Conservation (phyloP, 1,139 yeast genomes). For the Diutina neorugosa region DNA sequence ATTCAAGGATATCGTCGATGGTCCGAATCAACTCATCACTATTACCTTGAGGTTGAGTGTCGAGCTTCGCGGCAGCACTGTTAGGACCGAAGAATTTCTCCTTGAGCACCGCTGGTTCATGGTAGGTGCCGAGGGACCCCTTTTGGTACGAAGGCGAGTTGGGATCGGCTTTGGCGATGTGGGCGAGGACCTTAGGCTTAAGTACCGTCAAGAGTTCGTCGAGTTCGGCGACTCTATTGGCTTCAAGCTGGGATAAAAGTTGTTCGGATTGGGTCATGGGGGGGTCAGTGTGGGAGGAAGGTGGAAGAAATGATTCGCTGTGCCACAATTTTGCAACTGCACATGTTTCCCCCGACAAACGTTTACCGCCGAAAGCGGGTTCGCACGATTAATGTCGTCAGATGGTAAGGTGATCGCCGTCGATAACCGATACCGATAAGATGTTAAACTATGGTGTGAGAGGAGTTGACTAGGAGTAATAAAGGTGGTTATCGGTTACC, state of each 20-base stretch:
- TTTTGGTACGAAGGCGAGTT: slow-evolving; percentile 14
- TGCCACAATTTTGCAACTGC: not conserved
- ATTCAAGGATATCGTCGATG: slow-evolving; percentile 46
- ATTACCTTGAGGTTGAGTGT: slow-evolving; percentile 7
- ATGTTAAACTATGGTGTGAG: too few species aligned
- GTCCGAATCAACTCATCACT: slow-evolving; percentile 23
- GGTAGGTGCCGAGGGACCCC: slow-evolving; percentile 27
- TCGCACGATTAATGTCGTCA: not conserved
- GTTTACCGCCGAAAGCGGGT: not conserved
- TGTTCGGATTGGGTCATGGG: not conserved
- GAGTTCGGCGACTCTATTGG: slow-evolving; percentile 26
- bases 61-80: not conserved
- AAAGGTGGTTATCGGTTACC: too few species aligned
- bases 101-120: slow-evolving; percentile 20
- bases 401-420: not conserved
- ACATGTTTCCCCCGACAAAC: not conserved
- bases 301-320: not conserved
- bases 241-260: slow-evolving; percentile 14
- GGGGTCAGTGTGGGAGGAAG: not conserved
- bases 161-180: slow-evolving; percentile 25
- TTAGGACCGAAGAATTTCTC: slow-evolving; percentile 6
- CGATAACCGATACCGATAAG: not conserved
- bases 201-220: slow-evolving; percentile 20
- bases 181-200: slow-evolving; percentile 26
- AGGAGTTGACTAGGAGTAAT: too few species aligned